These are phyloP conservation scores for Populus hybrid DNA, from an alignment of 441 rosid genomes.

Conservation along the genomic window DNA sequence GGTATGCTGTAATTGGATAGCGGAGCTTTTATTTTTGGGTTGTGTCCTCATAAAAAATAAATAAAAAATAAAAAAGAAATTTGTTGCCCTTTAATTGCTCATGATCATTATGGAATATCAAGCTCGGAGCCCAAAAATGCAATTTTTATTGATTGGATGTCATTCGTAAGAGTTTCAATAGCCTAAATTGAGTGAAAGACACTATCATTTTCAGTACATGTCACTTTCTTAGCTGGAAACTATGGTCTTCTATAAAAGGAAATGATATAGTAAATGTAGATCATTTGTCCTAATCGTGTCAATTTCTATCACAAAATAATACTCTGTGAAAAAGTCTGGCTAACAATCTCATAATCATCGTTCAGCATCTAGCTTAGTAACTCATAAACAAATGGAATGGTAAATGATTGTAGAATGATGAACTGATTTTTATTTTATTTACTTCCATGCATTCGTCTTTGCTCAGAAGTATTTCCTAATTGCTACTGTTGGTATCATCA, in stretches of 20 bases:
- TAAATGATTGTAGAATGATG: neutral
- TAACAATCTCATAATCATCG: neutral
- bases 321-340: neutral
- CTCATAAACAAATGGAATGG: neutral
- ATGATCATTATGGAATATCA: neutral
- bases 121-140: neutral
- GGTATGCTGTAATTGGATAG: neutral
- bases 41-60: neutral
- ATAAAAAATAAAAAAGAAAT: neutral
- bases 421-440: too few species aligned
- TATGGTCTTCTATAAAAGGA: neutral
- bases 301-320: too few species aligned
- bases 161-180: neutral
- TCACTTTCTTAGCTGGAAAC: neutral
- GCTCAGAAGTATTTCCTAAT: neutral
- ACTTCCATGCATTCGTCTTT: neutral
- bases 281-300: too few species aligned
- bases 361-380: neutral
- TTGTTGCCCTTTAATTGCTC: neutral
- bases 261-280: too few species aligned
- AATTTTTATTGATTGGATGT: neutral
- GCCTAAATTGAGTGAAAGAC: neutral
- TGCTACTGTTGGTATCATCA: neutral
- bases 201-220: neutral
- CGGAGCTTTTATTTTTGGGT: neutral